Evolutionary conservation across 2,329 filamentous ascomycete genomes (phyloP).

Genomic region (Hymenoscyphus fructigenus): DNA sequence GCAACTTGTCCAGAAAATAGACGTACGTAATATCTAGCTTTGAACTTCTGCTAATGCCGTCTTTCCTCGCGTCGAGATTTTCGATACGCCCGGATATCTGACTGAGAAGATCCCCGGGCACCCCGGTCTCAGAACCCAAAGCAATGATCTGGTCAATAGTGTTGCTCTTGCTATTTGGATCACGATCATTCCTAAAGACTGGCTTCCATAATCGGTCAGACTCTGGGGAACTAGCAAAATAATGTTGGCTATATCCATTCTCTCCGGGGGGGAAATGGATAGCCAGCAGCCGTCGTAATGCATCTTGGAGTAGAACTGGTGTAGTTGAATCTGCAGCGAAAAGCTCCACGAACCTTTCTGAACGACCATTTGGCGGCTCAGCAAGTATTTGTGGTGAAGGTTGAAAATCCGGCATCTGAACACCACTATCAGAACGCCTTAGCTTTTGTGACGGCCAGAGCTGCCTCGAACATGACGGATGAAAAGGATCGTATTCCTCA

Average conservation of each 20-base stretch:
- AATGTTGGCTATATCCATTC: conserved; percentile 48
- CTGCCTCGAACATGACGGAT: neutral
- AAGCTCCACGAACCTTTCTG: conserved; percentile 27
- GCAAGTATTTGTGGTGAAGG: neutral
- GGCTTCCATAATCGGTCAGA: conserved; percentile 41
- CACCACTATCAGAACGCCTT: conserved; percentile 12
- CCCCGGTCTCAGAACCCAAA: conserved; percentile 55
- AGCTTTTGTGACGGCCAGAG: neutral
- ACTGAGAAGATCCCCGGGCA: conserved; percentile 50
- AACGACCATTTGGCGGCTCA: conserved; percentile 10
- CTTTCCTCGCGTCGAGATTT: conserved; percentile 51
- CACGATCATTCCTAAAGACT: conserved; percentile 31
- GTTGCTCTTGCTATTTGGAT: conserved; percentile 18
- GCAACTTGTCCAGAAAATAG: conserved; percentile 11
- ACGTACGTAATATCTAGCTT: conserved; percentile 58
- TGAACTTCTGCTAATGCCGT: conserved; percentile 51
- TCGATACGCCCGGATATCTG: conserved; percentile 54
- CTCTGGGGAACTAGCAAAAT: conserved; percentile 49
- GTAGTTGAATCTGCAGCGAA: conserved; percentile 22
- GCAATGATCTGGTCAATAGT: conserved; percentile 59
- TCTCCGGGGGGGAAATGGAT: conserved; percentile 50
- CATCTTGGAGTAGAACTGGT: conserved; percentile 56
- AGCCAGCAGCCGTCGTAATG: conserved; percentile 52
- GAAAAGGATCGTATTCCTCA: conserved; percentile 4
- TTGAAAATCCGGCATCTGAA: conserved; percentile 9